Evolutionary conservation across 495 filamentous ascomycete species (phyloP), one percentile per base, ranked within the genome.

Genomic region (Lasiosphaeriaceae sp.): DNA sequence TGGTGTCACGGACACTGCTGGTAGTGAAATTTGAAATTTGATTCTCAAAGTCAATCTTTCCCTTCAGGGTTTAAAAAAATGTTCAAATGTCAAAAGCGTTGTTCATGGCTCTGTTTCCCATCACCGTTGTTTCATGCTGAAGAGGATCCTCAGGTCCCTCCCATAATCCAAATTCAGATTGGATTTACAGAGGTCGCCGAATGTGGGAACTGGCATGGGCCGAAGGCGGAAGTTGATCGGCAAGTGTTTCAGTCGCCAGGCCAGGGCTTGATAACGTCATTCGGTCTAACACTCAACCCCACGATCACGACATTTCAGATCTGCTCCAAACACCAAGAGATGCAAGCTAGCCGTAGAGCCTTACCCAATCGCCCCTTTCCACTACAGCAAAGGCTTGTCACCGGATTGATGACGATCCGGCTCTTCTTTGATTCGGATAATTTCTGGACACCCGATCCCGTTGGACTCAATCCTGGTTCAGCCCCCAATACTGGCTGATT

Each of bases 231-330:
- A 45, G 23, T 3, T 21, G 39, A 43, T 43, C 39, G n/a, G 5
- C 39, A n/a, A 17, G n/a, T 43, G 41, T 47, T 44, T 37, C 24
- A 59, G 57, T 59, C 57, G 57, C 48, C 57, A 55, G 29, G 37
- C 45, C 21, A 39, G 52, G 46, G 52, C 48, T 55, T 46, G 47
- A 60, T 60, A 50, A 51, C 57, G 57, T 49, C 43, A 49, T 60
- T 24, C 51, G 21, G 37, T 35, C 50, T 56, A 44, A 23, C 45
- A 23, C 39, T 12, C 4, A 58, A 52, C 56, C 60, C 56, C 56
- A 50, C 60, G 60, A 63, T 63, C 60, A 55, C 60, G 52, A 57
- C 52, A 59, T 55, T 41, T 58, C 46, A 41, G 58, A 61, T 53
- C 50, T n/a, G 22, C 44, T 20, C 47, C 47, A 20, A 56, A 14